Percentiles rank a stretch among this genome's conserved stretches.
phyloP scores from a whole-genome alignment of 176 grass and related monocot species.

The Bonia amplexicaulis region DNA sequence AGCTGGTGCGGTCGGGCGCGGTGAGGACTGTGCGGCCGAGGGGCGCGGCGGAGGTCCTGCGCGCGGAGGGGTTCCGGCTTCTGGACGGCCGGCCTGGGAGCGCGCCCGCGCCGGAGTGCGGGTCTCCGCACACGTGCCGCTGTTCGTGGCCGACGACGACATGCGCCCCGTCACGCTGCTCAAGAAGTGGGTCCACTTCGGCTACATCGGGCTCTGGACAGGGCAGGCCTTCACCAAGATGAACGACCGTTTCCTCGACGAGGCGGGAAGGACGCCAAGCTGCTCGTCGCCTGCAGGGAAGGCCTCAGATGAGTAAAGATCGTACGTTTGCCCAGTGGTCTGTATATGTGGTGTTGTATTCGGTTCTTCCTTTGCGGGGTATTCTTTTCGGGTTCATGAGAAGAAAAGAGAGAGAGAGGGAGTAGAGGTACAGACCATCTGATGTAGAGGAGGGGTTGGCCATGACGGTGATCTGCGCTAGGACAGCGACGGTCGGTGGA shows the following conservation, averaged over 20 bases:
- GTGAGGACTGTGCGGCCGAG: conserved; percentile 55
- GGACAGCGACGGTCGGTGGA: too few relatives aligned
- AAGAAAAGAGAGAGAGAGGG: too few relatives aligned
- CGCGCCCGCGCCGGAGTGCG: conserved; percentile 53
- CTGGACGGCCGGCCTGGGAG: conserved; percentile 88
- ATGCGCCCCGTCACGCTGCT: conserved; percentile 63
- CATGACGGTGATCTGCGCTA: too few relatives aligned
- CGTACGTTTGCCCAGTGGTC: not conserved
- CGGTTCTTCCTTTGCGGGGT: too few relatives aligned
- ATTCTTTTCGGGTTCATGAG: too few relatives aligned
- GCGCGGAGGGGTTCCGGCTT: conserved; percentile 54
- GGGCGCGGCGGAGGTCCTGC: conserved; percentile 41
- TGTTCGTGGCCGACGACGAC: conserved; percentile 68
- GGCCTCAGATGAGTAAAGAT: conserved; percentile 61
- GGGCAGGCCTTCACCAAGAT: conserved; percentile 81
- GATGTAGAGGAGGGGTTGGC: too few relatives aligned
- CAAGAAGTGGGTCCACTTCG: conserved; percentile 96
- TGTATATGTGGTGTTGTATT: not conserved
- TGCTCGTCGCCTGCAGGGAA: conserved; percentile 90
- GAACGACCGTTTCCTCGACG: conserved; percentile 62
- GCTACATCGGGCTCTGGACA: conserved; percentile 84
- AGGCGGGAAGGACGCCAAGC: conserved; percentile 63
- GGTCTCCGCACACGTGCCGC: conserved; percentile 54
- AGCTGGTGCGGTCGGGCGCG: conserved; percentile 60
- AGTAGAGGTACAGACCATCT: too few relatives aligned